Evolutionary conservation across 2,329 filamentous ascomycete species (phyloP), one percentile per base, ranked within the genome.

Genomic region (Colletotrichum endophyticum): DNA sequence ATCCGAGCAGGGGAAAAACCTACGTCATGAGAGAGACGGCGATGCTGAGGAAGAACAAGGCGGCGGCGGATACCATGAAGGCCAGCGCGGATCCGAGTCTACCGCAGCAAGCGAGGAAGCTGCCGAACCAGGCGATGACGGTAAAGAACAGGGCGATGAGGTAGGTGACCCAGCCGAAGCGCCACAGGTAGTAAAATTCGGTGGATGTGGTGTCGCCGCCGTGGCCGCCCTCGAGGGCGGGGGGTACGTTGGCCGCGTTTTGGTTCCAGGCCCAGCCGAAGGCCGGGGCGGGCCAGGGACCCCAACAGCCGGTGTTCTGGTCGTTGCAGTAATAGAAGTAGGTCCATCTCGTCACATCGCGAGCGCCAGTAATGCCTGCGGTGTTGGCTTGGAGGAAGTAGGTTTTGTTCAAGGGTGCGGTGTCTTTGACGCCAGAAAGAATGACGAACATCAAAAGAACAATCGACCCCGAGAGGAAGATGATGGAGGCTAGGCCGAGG

Each of bases 91-190:
- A 91, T 62, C 93, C 94, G 3, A 96, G 88, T 72, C 94, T 92
- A 39, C 92, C 92, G 85, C 89, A 95, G 82, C 94, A 92, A 19
- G 94, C 93, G 19, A 96, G 85, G 77, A 95, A 88, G 78, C 92
- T 91, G 13, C 89, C 86, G 84, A 95, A 90, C 82, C 96, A 92
- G 77, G 94, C 91, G 30, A 92, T 72, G 64, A 91, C 89, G 78
- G 91, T 91, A 84, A 98, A 97, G 88, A 98, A 92, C 49, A 98
- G 91, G 22, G 93, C 92, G 79, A 99, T 93, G 73, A 99, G 88
- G 87, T 95, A 95, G 85, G 98, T 97, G 49, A 96, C 95, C 91
- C 96, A 99, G 84, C 95, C 94, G 88, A 98, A 98, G 56, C 96
- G 92, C 87, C 95, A 98, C 83, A 97, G 90, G 86, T 96, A 95